Evolutionary conservation across 176 grass and related monocot species (phyloP), one percentile per base, ranked within the genome.

Genomic region (Pharus latifolius): DNA sequence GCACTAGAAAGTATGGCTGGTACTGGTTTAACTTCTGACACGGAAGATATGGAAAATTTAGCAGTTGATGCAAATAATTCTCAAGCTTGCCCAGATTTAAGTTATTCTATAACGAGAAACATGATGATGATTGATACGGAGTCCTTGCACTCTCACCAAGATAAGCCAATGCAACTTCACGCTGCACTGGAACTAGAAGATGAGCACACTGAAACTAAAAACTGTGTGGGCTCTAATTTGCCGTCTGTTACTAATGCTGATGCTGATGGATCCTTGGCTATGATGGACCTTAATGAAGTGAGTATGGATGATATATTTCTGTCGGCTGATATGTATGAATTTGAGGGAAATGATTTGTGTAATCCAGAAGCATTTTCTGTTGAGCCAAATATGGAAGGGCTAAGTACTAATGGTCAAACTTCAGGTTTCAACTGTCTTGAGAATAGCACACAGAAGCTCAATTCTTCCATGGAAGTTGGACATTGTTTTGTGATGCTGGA

Each of bases 251-350:
- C 48, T 1, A 12, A 56, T 63, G 24, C 45, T 56, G 67, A 72
- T 57, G 15, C 47, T 16, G 33, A 13, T 10, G 56, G 7, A 56
- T 56, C 72, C 66, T 60, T 87, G 26, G 22, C 79, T 30, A 46
- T 47, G 57, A 75, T 79, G 74, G 74, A 79, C 53, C 51, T 60
- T 0, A 65, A 84, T 72, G 74, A 78, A 44, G 51, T 12, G 26
- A 73, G 53, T 3, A 73, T 72, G 3, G 60, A 78, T 20, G 82
- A 84, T 6, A 60, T 84, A 44, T 84, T 67, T 67, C 5, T 84
- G 15, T 67, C 82, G 34, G 82, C 82, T 44, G 67, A 84, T 45
- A 59, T 50, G 3, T 84, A 84, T 16, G 42, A 87, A 61, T 69
- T 77, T 20, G 66, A 77, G 27, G 32, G 16, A 22, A 73, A 31